Evolutionary conservation across 1,139 yeast genomes (phyloP), one percentile per base, ranked within the genome.

Genomic region (Yarrowia galli): DNA sequence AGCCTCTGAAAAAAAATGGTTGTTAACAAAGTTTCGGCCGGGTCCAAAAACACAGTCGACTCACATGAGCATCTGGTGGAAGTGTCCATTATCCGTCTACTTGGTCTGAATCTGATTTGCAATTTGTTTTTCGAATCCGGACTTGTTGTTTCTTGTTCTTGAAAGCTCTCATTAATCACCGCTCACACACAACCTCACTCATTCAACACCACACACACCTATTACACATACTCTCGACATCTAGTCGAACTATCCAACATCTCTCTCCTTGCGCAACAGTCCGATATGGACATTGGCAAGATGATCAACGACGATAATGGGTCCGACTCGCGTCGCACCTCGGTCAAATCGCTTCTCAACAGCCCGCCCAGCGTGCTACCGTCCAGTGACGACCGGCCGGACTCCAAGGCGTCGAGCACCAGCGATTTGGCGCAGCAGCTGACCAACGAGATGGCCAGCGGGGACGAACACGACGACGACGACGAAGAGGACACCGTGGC

Each of bases 361-460:
- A 56, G 46, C 28, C 65, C 68, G 3, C 51, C 60, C 20, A 38
- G 28, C 10, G 54, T 12, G 4, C 23, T 60, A 3, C 65, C 53
- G 28, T 35, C 61, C 18, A 28, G 42, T 20, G 65, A 46, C 23
- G 36, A 38, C 22, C 54, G 20, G n/a, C 67, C 23, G 6, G 49
- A 42, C 16, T 51, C 63, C 32, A 45, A 48, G 35, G 53, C 46
- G 13, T 36, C 64, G 7, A 54, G 54, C 16, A 32, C 60, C 22
- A 42, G 40, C 32, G 60, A 43, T 16, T 23, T 53, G 23, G 45
- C 61, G 9, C 63, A 43, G 22, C 65, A 53, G 32, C 40, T 42
- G 36, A 25, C 53, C 46, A 23, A 40, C 25, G 61, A 65, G 65
- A 56, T 48, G 43, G 54, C 71, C 60, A 69, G 7, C 74, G 79